Conservation (phyloP, 306 rosid genomes). For the Acmispon strigosus region DNA sequence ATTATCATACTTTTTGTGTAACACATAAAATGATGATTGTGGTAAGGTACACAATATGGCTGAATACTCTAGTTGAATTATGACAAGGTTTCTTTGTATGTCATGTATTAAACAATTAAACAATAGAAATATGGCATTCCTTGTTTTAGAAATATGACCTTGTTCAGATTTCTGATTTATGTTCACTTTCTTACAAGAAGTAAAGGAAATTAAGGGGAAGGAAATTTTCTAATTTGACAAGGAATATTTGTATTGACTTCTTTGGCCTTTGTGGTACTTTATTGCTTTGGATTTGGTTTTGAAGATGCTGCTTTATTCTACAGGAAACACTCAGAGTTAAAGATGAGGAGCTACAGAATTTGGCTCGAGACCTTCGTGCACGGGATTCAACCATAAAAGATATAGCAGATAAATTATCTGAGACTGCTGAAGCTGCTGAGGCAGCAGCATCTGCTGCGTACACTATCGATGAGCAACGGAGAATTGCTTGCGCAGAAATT, state of each 20-base stretch:
- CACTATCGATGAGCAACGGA: constrained; percentile 85
- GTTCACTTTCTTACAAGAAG: background rate
- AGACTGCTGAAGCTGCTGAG: constrained; percentile 99
- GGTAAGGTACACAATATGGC: background rate
- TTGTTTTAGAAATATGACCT: background rate
- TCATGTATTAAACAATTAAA: background rate
- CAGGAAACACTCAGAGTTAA: constrained; percentile 92
- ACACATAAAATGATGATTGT: background rate
- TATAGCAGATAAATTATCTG: constrained; percentile 86
- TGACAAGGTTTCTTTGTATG: background rate
- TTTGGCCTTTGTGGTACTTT: background rate
- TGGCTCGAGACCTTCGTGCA: constrained; percentile 90
- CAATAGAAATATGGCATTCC: background rate
- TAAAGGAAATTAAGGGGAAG: background rate
- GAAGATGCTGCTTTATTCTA: constrained; percentile 14
- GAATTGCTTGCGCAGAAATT: constrained; percentile 67
- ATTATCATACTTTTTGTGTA: background rate
- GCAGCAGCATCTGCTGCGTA: constrained; percentile 98
- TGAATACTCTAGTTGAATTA: background rate
- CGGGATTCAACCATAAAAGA: constrained; percentile 91
- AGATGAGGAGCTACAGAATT: constrained; percentile 91
- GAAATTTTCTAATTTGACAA: background rate
- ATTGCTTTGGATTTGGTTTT: constrained; percentile 18
- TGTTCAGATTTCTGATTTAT: background rate
- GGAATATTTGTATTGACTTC: background rate